Evolutionary conservation across 805 yeast genomes (phyloP).

Genomic region (Hanseniaspora jakobsenii): DNA sequence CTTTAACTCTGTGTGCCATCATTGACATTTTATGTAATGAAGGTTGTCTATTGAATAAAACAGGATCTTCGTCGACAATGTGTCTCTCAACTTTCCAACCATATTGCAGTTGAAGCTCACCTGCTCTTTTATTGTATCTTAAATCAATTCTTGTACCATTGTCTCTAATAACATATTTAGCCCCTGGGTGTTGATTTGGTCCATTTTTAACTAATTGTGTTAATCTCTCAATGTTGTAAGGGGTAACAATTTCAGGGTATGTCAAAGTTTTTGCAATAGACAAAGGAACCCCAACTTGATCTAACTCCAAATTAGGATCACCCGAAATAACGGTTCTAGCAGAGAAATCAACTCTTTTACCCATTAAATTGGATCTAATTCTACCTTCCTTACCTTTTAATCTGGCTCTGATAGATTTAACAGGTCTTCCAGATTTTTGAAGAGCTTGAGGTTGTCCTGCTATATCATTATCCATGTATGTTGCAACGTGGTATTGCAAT

Average conservation of each 20-base stretch:
- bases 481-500: conserved; percentile 94
- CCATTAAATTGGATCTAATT: conserved; percentile 96
- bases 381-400: conserved; percentile 99
- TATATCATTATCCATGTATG: conserved; percentile 98
- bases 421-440: conserved; percentile 97
- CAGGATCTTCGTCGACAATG: conserved; percentile 94
- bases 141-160: conserved; percentile 97
- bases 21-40: conserved; percentile 98
- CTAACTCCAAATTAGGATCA: conserved; percentile 94
- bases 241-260: conserved; percentile 96
- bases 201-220: conserved; percentile 94
- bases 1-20: conserved; percentile 98
- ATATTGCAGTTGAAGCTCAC: conserved; percentile 92
- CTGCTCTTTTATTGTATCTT: conserved; percentile 94
- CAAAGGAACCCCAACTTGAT: conserved; percentile 97
- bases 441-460: conserved; percentile 99
- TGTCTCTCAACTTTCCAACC: conserved; percentile 99
- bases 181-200: conserved; percentile 99
- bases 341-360: conserved; percentile 97
- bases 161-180: conserved; percentile 94
- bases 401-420: conserved; percentile 97
- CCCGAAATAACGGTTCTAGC: conserved; percentile 99
- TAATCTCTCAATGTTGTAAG: conserved; percentile 85
- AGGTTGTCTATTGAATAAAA: conserved; percentile 96
- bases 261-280: conserved; percentile 91